Percentiles rank a stretch among this genome's conserved stretches.
Conservation (phyloP, 1,284 basidiomycete genomes). For the Trichosporon asahii region DNA sequence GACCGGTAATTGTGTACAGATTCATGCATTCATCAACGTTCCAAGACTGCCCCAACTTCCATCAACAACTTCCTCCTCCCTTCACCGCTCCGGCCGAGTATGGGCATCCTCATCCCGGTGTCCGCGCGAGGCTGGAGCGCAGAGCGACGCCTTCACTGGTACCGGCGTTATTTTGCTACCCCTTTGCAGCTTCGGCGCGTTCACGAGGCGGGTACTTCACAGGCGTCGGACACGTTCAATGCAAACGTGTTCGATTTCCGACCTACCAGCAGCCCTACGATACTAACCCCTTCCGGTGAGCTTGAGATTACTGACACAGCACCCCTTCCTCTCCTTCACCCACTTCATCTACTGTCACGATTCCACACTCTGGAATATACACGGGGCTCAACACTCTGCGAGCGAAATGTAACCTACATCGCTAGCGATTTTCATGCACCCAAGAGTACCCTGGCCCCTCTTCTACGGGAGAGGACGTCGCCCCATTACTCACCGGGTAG, state of each 20-base stretch:
- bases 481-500: conserved; percentile 27
- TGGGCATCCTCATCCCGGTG: conserved; percentile 29
- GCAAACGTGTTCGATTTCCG: conserved; percentile 3
- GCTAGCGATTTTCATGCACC: conserved; percentile 27
- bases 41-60: background rate
- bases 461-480: conserved; percentile 17
- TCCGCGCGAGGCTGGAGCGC: conserved; percentile 25
- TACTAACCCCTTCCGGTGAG: conserved; percentile 2
- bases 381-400: conserved; percentile 30
- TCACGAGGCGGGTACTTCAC: conserved; percentile 29
- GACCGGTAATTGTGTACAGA: conserved; percentile 35
- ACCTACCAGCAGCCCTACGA: background rate
- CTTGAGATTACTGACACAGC: background rate
- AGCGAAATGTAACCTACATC: conserved; percentile 22
- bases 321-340: background rate
- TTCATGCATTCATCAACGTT: conserved; percentile 22
- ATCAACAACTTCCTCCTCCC: conserved; percentile 1
- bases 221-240: conserved; percentile 27
- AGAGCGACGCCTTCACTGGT: conserved; percentile 20
- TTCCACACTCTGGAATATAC: background rate
- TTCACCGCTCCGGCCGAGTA: conserved; percentile 10
- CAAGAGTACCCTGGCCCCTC: conserved; percentile 23
- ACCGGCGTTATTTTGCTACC: conserved; percentile 29
- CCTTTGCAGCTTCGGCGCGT: conserved; percentile 19
- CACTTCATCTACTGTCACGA: background rate